Evolutionary conservation across 2,329 filamentous ascomycete genomes (phyloP).

Genomic region (Stemphylium beticola): DNA sequence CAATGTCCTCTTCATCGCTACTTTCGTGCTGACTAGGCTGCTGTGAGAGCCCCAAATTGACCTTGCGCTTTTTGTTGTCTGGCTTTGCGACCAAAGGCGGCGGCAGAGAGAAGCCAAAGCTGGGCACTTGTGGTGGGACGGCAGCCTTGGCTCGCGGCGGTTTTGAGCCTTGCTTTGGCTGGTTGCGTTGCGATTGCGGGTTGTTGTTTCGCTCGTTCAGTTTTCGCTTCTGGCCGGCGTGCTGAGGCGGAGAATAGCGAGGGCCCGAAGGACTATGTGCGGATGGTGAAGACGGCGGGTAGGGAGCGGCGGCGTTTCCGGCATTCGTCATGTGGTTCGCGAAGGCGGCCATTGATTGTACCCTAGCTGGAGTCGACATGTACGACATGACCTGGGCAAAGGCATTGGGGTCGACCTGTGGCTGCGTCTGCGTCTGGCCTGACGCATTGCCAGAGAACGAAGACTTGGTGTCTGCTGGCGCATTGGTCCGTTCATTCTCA

Average conservation of each 20-base stretch:
- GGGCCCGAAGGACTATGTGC: conserved; percentile 15
- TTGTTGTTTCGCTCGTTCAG: conserved; percentile 26
- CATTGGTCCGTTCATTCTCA: conserved; percentile 15
- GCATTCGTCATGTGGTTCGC: conserved; percentile 28
- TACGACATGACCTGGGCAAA: conserved; percentile 40
- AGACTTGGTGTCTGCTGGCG: conserved; percentile 17
- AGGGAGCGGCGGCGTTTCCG: conserved; percentile 1
- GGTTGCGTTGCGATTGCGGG: conserved; percentile 14
- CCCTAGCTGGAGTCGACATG: conserved; percentile 36
- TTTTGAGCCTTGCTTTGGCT: conserved; percentile 28
- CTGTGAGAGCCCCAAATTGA: conserved; percentile 73
- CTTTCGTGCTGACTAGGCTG: conserved; percentile 54
- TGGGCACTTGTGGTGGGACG: conserved; percentile 44
- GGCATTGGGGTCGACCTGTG: conserved; percentile 29
- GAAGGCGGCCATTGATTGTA: conserved; percentile 38
- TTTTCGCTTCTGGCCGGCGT: conserved; percentile 40
- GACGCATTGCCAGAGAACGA: conserved; percentile 19
- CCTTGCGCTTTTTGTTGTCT: conserved; percentile 72
- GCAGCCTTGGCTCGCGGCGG: conserved; percentile 42
- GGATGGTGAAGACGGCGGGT: conserved; percentile 5
- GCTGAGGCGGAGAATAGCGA: conserved; percentile 23
- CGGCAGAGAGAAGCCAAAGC: conserved; percentile 46
- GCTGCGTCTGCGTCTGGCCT: conserved; percentile 11
- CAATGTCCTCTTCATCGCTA: conserved; percentile 70
- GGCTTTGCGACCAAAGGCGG: conserved; percentile 13